These are phyloP conservation scores for Fusarium secorum DNA, from an alignment of 2,329 filamentous ascomycete genomes.

Conservation along the genomic window DNA sequence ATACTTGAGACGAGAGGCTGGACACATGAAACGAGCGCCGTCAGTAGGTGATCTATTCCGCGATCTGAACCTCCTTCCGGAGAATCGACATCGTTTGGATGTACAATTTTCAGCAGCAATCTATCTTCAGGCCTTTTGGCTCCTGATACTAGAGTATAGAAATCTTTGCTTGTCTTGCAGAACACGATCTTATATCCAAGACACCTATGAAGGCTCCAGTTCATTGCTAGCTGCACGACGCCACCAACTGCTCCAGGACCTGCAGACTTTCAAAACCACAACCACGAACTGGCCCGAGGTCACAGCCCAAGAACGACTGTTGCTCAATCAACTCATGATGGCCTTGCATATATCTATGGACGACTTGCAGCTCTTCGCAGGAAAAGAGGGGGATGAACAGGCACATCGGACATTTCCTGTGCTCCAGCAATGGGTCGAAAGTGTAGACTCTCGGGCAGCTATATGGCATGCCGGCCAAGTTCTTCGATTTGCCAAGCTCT, in stretches of 20 bases:
- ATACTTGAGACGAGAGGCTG: conserved; percentile 56
- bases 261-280: conserved; percentile 57
- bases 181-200: conserved; percentile 57
- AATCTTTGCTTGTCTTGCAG: conserved; percentile 62
- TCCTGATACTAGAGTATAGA: conserved; percentile 71
- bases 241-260: conserved; percentile 67
- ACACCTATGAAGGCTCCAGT: conserved; percentile 50
- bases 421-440: conserved; percentile 66
- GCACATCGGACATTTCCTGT: conserved; percentile 66
- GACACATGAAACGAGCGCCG: conserved; percentile 54
- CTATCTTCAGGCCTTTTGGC: conserved; percentile 72
- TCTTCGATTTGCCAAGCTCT: conserved; percentile 64
- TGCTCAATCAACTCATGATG: conserved; percentile 66
- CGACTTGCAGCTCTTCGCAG: conserved; percentile 72
- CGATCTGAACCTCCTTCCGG: conserved; percentile 61
- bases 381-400: conserved; percentile 72
- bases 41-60: conserved; percentile 64
- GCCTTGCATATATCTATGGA: conserved; percentile 70
- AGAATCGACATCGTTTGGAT: conserved; percentile 61
- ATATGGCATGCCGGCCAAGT: conserved; percentile 75
- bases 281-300: conserved; percentile 54
- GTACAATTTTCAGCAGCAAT: conserved; percentile 64
- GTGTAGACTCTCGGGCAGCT: conserved; percentile 63
- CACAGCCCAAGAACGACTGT: conserved; percentile 55
- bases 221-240: conserved; percentile 63